Conservation (phyloP, 495 filamentous ascomycete species). For the Neohortaea acidophila region DNA sequence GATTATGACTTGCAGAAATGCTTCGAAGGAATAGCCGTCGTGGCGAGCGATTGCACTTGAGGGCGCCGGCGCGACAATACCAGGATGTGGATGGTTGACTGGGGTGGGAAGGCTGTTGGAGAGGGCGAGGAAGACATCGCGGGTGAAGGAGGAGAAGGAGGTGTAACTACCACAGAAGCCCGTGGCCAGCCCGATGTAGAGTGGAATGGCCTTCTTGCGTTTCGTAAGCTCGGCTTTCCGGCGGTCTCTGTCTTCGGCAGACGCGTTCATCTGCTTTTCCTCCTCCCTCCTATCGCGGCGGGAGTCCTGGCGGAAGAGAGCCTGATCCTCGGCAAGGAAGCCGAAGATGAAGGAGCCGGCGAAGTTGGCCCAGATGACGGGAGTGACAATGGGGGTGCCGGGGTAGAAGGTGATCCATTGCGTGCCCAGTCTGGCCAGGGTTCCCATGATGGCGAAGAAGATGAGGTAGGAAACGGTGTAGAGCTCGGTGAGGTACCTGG, state of each 20-base stretch:
- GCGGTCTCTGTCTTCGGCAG: background rate
- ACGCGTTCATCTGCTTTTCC: slow-evolving; percentile 22
- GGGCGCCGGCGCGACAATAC: slow-evolving; percentile 2
- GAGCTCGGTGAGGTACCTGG: slow-evolving; percentile 49
- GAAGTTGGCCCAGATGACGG: slow-evolving; percentile 83
- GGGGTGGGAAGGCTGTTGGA: slow-evolving; percentile 52
- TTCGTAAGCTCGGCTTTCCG: slow-evolving; percentile 10
- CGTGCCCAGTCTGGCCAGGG: slow-evolving; percentile 68
- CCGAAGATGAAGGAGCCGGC: slow-evolving; percentile 73
- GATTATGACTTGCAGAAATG: slow-evolving; percentile 54
- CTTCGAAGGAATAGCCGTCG: slow-evolving; percentile 70
- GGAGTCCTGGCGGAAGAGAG: slow-evolving; percentile 58
- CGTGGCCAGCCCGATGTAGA: slow-evolving; percentile 82
- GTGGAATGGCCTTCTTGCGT: slow-evolving; percentile 65
- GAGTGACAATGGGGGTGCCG: slow-evolving; percentile 55
- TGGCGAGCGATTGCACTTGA: slow-evolving; percentile 35
- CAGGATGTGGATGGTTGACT: slow-evolving; percentile 26
- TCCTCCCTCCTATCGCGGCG: slow-evolving; percentile 14
- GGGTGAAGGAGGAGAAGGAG: slow-evolving; percentile 78
- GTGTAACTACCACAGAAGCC: slow-evolving; percentile 92
- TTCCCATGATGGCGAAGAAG: slow-evolving; percentile 77
- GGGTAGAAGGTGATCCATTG: slow-evolving; percentile 70
- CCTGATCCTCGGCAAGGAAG: slow-evolving; percentile 65
- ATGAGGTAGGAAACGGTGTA: slow-evolving; percentile 71
- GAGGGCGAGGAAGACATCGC: slow-evolving; percentile 70